Evolutionary conservation across 108 stramenopile genomes (phyloP).

Genomic region (Fragilaria radians): DNA sequence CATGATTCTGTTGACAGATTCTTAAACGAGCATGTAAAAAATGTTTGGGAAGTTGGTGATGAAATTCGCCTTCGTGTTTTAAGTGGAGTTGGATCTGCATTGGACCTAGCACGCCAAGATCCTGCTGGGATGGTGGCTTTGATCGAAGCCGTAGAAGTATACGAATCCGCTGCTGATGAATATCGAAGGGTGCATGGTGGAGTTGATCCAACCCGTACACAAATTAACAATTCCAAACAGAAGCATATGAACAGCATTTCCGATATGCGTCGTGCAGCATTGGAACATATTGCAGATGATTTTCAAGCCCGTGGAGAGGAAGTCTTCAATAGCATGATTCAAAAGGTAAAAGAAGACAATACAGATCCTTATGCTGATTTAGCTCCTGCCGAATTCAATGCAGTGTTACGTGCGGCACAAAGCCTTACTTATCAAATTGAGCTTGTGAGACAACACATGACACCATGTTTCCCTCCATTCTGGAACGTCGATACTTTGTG

Average conservation of each 20-base stretch:
- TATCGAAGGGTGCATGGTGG: slow-evolving; percentile 53
- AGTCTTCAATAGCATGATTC: slow-evolving; percentile 60
- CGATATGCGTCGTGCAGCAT: slow-evolving; percentile 79
- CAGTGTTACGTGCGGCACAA: slow-evolving; percentile 74
- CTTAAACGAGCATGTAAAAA: slow-evolving; percentile 76
- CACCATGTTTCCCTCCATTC: slow-evolving; percentile 80
- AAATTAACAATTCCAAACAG: slow-evolving; percentile 19
- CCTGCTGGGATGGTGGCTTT: slow-evolving; percentile 86
- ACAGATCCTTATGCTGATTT: slow-evolving; percentile 1
- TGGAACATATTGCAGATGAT: slow-evolving; percentile 78
- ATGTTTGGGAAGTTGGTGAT: slow-evolving; percentile 91
- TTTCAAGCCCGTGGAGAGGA: slow-evolving; percentile 72
- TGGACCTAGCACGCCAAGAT: slow-evolving; percentile 79
- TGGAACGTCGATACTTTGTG: slow-evolving; percentile 82
- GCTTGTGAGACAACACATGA: slow-evolving; percentile 78
- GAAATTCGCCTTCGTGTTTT: slow-evolving; percentile 81
- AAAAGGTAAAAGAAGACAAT: background rate
- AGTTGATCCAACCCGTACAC: background rate
- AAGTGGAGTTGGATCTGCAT: slow-evolving; percentile 71
- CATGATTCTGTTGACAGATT: slow-evolving; percentile 72
- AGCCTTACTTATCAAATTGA: slow-evolving; percentile 77
- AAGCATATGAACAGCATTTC: slow-evolving; percentile 49
- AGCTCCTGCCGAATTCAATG: slow-evolving; percentile 35
- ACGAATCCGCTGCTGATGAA: slow-evolving; percentile 68
- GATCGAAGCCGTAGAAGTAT: slow-evolving; percentile 85